Conservation (phyloP, 2,329 filamentous ascomycete genomes). For the Diaporthe helianthi region DNA sequence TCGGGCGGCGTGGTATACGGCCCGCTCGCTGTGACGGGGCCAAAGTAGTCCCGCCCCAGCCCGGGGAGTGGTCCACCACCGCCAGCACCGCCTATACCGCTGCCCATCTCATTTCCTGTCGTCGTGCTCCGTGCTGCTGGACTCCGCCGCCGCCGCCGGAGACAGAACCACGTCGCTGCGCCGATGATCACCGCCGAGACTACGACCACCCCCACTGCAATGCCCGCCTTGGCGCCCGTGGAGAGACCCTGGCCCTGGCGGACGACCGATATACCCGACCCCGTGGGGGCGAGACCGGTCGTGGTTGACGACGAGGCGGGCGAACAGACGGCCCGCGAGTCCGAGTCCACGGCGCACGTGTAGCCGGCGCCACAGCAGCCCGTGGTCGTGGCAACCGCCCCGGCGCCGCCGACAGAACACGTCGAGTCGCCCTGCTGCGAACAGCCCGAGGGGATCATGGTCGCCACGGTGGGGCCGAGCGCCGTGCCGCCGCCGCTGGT, state of each 20-base stretch:
- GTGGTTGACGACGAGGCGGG: conserved; percentile 42
- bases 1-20: conserved; percentile 49
- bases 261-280: conserved; percentile 39
- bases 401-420: conserved; percentile 50
- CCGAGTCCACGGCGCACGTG: conserved; percentile 49
- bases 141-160: conserved; percentile 50
- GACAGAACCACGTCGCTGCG: conserved; percentile 54
- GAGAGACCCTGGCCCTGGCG: conserved; percentile 44
- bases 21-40: conserved; percentile 41
- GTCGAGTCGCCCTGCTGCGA: conserved; percentile 50
- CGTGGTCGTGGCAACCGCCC: not conserved
- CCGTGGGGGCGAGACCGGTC: conserved; percentile 41
- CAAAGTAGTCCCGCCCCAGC: conserved; percentile 38
- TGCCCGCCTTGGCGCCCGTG: conserved; percentile 61
- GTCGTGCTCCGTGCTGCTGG: conserved; percentile 38
- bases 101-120: conserved; percentile 31
- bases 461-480: conserved; percentile 39
- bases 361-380: conserved; percentile 58
- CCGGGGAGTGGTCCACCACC: conserved; percentile 38
- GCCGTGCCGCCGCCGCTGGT: conserved; percentile 37
- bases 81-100: conserved; percentile 21
- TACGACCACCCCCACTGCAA: conserved; percentile 60
- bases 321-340: conserved; percentile 49
- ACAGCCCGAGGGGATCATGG: conserved; percentile 51
- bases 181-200: conserved; percentile 52